Conservation (phyloP, 257 asterid genomes). For the Rubia yunnanensis region DNA sequence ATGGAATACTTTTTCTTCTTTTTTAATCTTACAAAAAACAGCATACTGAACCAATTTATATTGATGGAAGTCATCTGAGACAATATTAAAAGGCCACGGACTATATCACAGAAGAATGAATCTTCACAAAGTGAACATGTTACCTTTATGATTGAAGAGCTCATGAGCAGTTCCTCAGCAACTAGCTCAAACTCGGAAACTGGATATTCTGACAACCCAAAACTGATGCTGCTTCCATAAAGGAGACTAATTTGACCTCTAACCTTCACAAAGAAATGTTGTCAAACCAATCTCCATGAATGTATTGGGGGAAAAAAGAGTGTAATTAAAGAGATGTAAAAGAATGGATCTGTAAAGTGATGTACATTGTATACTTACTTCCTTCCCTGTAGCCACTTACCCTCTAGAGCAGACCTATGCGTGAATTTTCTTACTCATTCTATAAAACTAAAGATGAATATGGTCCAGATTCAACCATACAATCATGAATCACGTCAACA, state of each 20-base stretch:
- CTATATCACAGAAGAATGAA: background rate
- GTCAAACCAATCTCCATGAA: slow-evolving; percentile 1
- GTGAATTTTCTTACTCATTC: background rate
- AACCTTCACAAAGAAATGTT: slow-evolving; percentile 45
- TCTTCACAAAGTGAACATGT: background rate
- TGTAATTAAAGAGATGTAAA: no score
- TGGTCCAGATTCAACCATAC: background rate
- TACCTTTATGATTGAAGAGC: slow-evolving; percentile 86
- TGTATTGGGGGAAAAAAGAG: no score
- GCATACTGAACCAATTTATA: background rate
- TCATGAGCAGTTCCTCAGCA: slow-evolving; percentile 96
- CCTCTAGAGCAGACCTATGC: background rate
- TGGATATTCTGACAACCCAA: slow-evolving; percentile 79
- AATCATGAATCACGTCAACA: background rate
- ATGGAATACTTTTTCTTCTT: background rate
- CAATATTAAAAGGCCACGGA: background rate
- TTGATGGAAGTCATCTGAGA: background rate
- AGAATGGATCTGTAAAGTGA: background rate
- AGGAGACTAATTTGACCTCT: slow-evolving; percentile 94
- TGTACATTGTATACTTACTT: background rate
- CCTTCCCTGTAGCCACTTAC: background rate
- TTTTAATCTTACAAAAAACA: background rate
- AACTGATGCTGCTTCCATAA: slow-evolving; percentile 71
- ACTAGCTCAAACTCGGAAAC: slow-evolving; percentile 96
- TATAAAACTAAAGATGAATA: background rate